Evolutionary conservation across 2,329 filamentous ascomycete genomes (phyloP), one percentile per base, ranked within the genome.

Genomic region (Verticillium isaacii): DNA sequence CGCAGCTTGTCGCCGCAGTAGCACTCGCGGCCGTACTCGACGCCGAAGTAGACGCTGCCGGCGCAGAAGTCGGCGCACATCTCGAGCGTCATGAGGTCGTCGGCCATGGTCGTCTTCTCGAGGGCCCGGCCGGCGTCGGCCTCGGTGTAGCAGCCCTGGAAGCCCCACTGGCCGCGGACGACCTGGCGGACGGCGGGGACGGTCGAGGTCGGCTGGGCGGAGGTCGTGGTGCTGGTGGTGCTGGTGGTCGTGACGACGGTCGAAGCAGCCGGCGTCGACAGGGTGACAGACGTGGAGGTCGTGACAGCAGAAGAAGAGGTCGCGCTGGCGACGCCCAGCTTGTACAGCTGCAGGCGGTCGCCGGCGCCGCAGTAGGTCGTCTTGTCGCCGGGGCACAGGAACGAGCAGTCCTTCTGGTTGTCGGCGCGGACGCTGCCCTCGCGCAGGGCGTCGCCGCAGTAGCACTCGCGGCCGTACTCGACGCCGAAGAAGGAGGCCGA

Each of bases 121-220:
- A 78, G 67, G 0, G 75, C 72, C 1, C 75, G 69, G 5, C 63
- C 63, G 39, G 66, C 61, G 6, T 65, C 68, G 0, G 69, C 70
- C 39, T 78, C 75, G 0, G 71, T 72, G 66, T 70, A 77, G 61
- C 76, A 78, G 1, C 75, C 75, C 56, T 74, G 69, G 57, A 68
- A 75, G 2, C 50, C 61, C 65, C 70, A 77, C 1, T 61, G 59
- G 12, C 15, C 37, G 4, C 66, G 69, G 1, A 72, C 64, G 5
- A 60, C 63, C 1, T 65, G 32, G 0, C 67, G 68, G 55, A 69
- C 67, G 9, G 66, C 66, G 0, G 73, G 72, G 0, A 64, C 66
- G 3, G 73, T 71, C 1, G 67, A 60, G 2, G 60, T 58, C 9
- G 61, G 55, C 25, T 37, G 36, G n/a, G 59, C 54, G 5, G 60